Base-by-base conservation (phyloP, 495 filamentous ascomycete genomes). In the Penicillium malachiteum region DNA sequence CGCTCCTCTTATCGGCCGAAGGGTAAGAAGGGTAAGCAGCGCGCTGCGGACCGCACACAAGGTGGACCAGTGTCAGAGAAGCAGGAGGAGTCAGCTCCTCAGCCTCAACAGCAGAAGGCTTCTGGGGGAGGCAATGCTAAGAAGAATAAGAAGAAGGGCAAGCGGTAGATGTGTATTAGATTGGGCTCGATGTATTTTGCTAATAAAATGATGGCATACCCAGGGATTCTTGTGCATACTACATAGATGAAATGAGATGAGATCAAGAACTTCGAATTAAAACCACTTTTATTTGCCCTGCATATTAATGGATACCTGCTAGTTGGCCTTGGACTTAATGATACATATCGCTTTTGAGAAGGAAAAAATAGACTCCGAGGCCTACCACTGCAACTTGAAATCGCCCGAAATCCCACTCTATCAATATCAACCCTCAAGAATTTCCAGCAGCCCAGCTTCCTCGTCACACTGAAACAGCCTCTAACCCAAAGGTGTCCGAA, bases 1-100 rank as follows among this genome's bases (percentile, higher is more conserved):
- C 81, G 94, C 13, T 95, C 89, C 58, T 87, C 82, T 41, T 99
- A 96, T 72, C 75, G 87, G 47, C 92, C 92, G 12, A 96, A 95
- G 74, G 91, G 92, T 10, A 87, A 85, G 69, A 97, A 96, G 79
- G 90, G 90, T 10, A 92, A 90, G 79, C 89, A 88, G 76, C 86
- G 84, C 66, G 85, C 81, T 13, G 82, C 81, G 26, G 89, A 88
- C 41, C 75, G 86, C 32, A 96, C 90, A 10, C 94, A 98, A 74
- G 94, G 94, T 59, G 92, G 92, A 35, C 71, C 84, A 38, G 85
- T 88, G 16, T 81, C 69, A 50, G 89, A 87, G 55, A 86, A 87
- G 65, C 82, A 84, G 9, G 85, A 84, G 18, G 87, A 86, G 34
- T 78, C 83, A 2, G 76, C 79, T 75, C 77, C 77, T 26, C 66